Evolutionary conservation across 306 rosid genomes (phyloP).

Genomic region (Castanea crenata): DNA sequence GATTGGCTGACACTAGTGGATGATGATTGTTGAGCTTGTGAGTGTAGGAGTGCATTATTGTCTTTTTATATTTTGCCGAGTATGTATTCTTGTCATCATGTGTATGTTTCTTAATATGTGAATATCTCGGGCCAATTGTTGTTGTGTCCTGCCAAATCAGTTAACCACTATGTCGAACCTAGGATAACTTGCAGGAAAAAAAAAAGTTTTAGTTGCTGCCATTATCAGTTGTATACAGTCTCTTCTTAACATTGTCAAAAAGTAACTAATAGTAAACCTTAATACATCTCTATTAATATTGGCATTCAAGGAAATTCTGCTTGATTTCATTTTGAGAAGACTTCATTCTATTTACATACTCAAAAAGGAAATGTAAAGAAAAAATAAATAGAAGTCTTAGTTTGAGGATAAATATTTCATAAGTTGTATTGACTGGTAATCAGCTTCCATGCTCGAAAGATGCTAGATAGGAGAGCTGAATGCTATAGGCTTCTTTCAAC

Average conservation of each 20-base stretch:
- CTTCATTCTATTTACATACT: neutral
- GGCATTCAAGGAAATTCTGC: neutral
- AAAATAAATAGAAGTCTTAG: neutral
- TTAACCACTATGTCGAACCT: neutral
- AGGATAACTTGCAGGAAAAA: neutral
- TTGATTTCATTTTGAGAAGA: neutral
- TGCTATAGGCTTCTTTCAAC: constrained; percentile 63
- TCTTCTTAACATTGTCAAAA: neutral
- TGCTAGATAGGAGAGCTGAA: constrained; percentile 70
- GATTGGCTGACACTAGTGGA: no score
- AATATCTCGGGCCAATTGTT: no score
- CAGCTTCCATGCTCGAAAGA: constrained; percentile 33
- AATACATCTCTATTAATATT: neutral
- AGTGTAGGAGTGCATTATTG: no score
- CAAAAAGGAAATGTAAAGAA: neutral
- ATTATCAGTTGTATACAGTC: neutral
- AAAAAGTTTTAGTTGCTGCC: neutral
- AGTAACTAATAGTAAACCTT: neutral
- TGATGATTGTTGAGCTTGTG: no score
- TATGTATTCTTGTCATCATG: no score
- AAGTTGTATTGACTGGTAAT: neutral
- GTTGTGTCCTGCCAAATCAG: no score
- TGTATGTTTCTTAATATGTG: no score
- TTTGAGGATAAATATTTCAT: neutral
- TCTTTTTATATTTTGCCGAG: no score